Evolutionary conservation across 257 asterid species (phyloP).

Genomic region (Pogostemon cablin): DNA sequence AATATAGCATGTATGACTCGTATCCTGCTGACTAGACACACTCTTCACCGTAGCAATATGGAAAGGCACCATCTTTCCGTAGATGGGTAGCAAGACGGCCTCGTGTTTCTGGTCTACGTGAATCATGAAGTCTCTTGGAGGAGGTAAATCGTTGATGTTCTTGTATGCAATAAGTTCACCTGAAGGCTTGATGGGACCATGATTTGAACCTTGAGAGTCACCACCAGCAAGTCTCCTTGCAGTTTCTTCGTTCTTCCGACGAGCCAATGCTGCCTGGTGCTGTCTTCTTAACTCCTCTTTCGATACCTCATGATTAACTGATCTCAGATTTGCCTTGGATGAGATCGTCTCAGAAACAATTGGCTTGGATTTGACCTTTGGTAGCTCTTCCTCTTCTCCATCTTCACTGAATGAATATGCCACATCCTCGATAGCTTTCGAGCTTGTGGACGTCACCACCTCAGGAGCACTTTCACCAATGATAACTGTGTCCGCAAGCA

Average conservation of each 20-base stretch:
- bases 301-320: no score
- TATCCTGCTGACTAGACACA: slow-evolving; percentile 61
- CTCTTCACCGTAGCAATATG: slow-evolving; percentile 59
- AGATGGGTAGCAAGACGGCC: slow-evolving; percentile 54
- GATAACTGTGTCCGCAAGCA: slow-evolving; percentile 63
- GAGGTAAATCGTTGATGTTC: slow-evolving; percentile 56
- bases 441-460: slow-evolving; percentile 41
- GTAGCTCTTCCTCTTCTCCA: slow-evolving; percentile 38
- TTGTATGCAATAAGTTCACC: slow-evolving; percentile 56
- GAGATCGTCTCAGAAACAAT: no score
- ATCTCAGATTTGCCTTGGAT: no score
- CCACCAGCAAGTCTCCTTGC: no score
- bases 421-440: slow-evolving; percentile 50
- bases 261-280: no score
- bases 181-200: slow-evolving; percentile 30
- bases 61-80: slow-evolving; percentile 63
- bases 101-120: slow-evolving; percentile 65
- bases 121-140: slow-evolving; percentile 53
- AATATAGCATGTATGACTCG: slow-evolving; percentile 54
- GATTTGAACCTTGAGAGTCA: no score
- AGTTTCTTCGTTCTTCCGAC: no score
- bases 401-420: slow-evolving; percentile 47
- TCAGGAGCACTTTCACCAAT: slow-evolving; percentile 22
- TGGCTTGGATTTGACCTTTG: no score
- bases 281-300: no score